Evolutionary conservation across 805 yeast species (phyloP).

Genomic region (Vanderwaltozyma verrucispora): DNA sequence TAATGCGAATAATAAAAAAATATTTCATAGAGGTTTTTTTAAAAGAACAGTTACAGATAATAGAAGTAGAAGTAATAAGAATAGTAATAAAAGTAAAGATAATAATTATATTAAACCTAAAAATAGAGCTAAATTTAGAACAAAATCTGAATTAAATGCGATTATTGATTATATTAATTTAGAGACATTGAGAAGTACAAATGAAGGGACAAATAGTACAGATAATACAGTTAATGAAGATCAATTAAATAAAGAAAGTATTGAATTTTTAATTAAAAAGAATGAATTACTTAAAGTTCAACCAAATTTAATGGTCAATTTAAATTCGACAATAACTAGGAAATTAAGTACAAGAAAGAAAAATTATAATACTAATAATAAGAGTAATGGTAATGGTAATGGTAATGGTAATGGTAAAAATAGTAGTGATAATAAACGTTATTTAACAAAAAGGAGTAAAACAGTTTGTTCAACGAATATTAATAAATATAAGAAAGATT

Average conservation of each 20-base stretch:
- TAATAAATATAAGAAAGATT: conserved; percentile 2
- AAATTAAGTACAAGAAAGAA: not conserved
- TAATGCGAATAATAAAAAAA: conserved; percentile 9
- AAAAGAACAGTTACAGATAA: conserved; percentile 5
- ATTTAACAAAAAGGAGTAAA: conserved; percentile 1
- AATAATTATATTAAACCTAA: no score
- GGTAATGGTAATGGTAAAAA: not conserved
- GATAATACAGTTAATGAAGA: conserved; percentile 2
- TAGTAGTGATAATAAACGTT: not conserved
- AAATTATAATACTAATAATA: not conserved
- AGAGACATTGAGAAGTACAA: conserved; percentile 1
- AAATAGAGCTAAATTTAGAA: conserved; percentile 6
- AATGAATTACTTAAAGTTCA: conserved; percentile 2
- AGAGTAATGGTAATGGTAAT: not conserved
- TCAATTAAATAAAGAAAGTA: not conserved
- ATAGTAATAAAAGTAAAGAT: no score
- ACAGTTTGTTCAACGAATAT: conserved; percentile 1
- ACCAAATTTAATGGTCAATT: conserved; percentile 4
- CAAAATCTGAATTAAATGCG: conserved; percentile 13
- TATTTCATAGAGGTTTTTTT: conserved; percentile 24
- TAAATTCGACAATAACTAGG: conserved; percentile 3
- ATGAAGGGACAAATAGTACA: not conserved
- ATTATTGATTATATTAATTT: conserved; percentile 14
- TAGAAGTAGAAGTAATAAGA: not conserved
- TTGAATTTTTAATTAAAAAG: conserved; percentile 3